Evolutionary conservation across 176 grass and related monocot genomes (phyloP), one percentile per base, ranked within the genome.

Genomic region (Triticum dicoccoides): DNA sequence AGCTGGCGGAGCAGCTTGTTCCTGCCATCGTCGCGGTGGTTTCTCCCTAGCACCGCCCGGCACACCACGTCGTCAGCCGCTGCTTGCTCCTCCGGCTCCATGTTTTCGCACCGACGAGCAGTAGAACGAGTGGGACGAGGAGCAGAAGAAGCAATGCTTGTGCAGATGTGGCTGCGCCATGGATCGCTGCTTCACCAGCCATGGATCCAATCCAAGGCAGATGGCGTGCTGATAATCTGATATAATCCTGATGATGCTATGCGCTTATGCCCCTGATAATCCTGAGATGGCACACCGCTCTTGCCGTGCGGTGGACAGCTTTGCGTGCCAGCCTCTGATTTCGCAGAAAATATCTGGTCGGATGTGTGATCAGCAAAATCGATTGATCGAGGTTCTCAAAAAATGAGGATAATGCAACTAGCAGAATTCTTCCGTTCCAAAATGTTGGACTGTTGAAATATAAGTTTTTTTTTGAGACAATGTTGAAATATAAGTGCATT

Each of bases 1-100:
- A 74, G 71, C 71, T 74, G n/a, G 41, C 23, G 41, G 23, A 74
- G 9, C 23, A 74, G 71, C 41, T 74, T 74, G 71, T 74, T 74
- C 21, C 71, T 47, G 71, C 12, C 71, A 47, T 74, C 71, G 71
- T 74, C 4, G 71, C 71, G 21, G 41, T 47, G 41, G 71, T 47
- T 12, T 8, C 71, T 47, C 41, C 71, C 71, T 12, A 74, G 71
- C 71, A 49, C 71, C n/a, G 71, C 71, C 5, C 71, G 41, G 71
- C 71, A 74, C 12, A 74, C 39, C 23, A 74, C 41, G 71, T 74
- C 41, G 39, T 47, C 27, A 15, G 42, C 72, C 14, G 24, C 72
- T 51, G 13, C 23, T 29, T 49, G 72, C 6, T 75, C 45, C 23
- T 75, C 25, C 42, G 41, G 72, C 42, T 75, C 42, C 72, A 29